Evolutionary conservation across 2,329 filamentous ascomycete genomes (phyloP).

Genomic region (Grosmannia huntii): DNA sequence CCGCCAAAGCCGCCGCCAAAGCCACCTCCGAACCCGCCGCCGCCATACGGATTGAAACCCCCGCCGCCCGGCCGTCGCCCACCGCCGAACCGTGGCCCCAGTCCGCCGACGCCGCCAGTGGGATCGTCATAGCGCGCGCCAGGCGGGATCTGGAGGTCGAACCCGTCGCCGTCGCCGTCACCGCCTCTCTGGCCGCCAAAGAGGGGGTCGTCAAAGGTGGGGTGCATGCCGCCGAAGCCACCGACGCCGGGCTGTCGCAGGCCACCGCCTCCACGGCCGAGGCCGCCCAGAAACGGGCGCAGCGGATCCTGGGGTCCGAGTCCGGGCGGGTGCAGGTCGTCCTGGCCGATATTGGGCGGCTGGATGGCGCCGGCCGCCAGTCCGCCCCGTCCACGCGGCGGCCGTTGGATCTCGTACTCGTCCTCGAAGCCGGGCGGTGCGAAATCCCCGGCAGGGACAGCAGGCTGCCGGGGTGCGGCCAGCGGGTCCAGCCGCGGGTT

Average conservation of each 20-base stretch:
- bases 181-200: conserved; percentile 40
- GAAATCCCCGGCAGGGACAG: conserved; percentile 60
- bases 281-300: conserved; percentile 50
- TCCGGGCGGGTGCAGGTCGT: conserved; percentile 78
- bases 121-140: conserved; percentile 94
- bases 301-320: conserved; percentile 78
- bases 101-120: conserved; percentile 48
- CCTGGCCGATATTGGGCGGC: conserved; percentile 53
- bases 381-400: conserved; percentile 30
- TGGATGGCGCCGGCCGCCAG: conserved; percentile 11
- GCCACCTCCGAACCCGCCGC: conserved; percentile 19
- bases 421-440: conserved; percentile 88
- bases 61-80: conserved; percentile 22
- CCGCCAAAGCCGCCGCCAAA: conserved; percentile 20
- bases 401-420: conserved; percentile 70
- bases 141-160: conserved; percentile 64
- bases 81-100: conserved; percentile 27
- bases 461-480: conserved; percentile 40
- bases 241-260: conserved; percentile 15
- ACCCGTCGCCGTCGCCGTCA: conserved; percentile 31
- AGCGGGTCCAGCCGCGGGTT: conserved; percentile 53
- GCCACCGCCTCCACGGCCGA: conserved; percentile 49
- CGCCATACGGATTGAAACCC: conserved; percentile 18
- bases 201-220: conserved; percentile 83
- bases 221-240: conserved; percentile 73